Percentiles rank a stretch among this genome's conserved stretches.
phyloP scores from a whole-genome alignment of 2,329 filamentous ascomycete genomes.

The Colletotrichum chlorophyti region DNA sequence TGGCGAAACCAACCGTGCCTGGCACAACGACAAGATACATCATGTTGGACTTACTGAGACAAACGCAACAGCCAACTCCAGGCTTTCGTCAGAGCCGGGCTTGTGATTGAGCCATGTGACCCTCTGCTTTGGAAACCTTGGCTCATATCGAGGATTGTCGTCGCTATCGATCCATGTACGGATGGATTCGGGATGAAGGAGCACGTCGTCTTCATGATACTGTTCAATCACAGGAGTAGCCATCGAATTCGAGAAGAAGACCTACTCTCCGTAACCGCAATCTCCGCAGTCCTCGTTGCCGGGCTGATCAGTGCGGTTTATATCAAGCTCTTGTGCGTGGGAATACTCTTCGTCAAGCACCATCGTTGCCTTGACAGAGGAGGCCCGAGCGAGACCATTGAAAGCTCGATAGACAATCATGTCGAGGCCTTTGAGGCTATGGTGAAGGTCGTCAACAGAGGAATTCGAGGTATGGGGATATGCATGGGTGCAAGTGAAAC shows the following conservation, averaged over 20 bases:
- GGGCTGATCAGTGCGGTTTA: too few relatives aligned
- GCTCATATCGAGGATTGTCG: too few relatives aligned
- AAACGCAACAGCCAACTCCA: not conserved
- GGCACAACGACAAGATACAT: too few relatives aligned
- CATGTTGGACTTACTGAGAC: too few relatives aligned
- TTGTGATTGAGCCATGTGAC: not conserved
- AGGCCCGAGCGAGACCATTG: not conserved
- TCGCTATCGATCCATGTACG: not conserved
- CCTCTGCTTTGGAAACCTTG: not conserved
- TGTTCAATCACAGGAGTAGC: too few relatives aligned
- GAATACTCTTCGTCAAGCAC: not conserved
- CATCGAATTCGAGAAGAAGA: too few relatives aligned
- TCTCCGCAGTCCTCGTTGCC: too few relatives aligned
- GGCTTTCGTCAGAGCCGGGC: not conserved
- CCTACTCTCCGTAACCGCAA: too few relatives aligned
- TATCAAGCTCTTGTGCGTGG: too few relatives aligned
- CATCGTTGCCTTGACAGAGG: not conserved
- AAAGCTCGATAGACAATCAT: conserved; percentile 45
- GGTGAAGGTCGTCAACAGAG: conserved; percentile 36
- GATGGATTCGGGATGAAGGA: not conserved
- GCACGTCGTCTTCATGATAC: too few relatives aligned
- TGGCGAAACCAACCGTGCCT: too few relatives aligned
- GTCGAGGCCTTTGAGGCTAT: conserved; percentile 53
- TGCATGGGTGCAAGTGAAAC: conserved; percentile 51
- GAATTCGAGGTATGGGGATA: conserved; percentile 49